Conservation (phyloP, 805 yeast species). For the Grigorovia humatica region DNA sequence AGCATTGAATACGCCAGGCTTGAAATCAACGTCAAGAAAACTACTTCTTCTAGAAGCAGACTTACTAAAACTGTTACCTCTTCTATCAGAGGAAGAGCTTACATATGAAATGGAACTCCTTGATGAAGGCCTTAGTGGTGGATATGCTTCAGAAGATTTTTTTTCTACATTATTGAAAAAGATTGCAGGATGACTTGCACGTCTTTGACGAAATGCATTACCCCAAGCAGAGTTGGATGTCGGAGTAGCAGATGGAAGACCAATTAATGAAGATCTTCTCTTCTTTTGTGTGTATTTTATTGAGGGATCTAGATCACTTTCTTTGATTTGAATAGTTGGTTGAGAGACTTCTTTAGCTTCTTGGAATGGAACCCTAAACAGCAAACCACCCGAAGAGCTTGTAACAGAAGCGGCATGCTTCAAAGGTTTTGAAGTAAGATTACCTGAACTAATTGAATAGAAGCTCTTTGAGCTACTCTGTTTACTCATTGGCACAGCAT, state of each 20-base stretch:
- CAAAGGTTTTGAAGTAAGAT: slow-evolving; percentile 3
- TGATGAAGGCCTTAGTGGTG: slow-evolving; percentile 3
- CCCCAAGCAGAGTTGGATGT: background rate
- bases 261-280: slow-evolving; percentile 17
- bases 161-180: background rate
- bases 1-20: slow-evolving; percentile 17
- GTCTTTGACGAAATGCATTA: slow-evolving; percentile 1
- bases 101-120: slow-evolving; percentile 21
- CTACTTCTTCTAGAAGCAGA: slow-evolving; percentile 19
- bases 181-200: slow-evolving; percentile 9
- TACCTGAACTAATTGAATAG: background rate
- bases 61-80: slow-evolving; percentile 10
- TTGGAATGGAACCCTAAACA: slow-evolving; percentile 62
- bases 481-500: slow-evolving; percentile 3
- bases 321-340: background rate
- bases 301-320: background rate
- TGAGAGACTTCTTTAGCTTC: slow-evolving; percentile 25
- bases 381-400: slow-evolving; percentile 27
- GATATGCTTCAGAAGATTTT: background rate
- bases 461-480: background rate
- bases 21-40: background rate
- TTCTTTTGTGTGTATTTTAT: slow-evolving; percentile 2
- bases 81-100: slow-evolving; percentile 22
- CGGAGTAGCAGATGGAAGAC: slow-evolving; percentile 3
- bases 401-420: slow-evolving; percentile 14